A percentile compares a stretch with the other conserved stretches of the same genome.
These are phyloP conservation scores for Trichoderma lentiforme DNA, from an alignment of 2,329 filamentous ascomycete species.

Conservation along the genomic window DNA sequence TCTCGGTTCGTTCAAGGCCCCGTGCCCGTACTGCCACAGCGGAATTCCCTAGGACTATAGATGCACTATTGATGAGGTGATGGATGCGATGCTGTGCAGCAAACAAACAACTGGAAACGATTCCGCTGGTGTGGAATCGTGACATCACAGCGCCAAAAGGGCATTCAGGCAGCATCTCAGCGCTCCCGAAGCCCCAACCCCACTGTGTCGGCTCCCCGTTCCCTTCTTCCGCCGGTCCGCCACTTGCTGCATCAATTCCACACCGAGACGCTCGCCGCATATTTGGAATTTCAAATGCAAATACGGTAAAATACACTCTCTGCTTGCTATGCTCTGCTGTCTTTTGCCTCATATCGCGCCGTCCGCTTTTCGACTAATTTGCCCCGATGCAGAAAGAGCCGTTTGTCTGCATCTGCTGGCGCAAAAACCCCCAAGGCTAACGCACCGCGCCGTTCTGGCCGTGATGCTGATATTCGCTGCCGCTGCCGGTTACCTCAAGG, in stretches of 20 bases:
- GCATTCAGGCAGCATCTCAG: neutral
- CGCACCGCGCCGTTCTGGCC: neutral
- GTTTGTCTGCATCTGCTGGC: neutral
- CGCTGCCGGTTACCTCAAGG: neutral
- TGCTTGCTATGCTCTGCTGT: too few species aligned
- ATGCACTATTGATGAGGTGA: neutral
- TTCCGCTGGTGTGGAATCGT: neutral
- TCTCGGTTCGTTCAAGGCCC: neutral
- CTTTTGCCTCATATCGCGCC: neutral
- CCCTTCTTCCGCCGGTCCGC: neutral
- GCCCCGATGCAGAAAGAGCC: constrained; percentile 14
- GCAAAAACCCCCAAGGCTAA: neutral
- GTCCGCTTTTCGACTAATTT: constrained; percentile 11
- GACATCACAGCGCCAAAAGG: neutral
- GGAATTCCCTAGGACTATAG: neutral
- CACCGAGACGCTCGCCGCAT: neutral
- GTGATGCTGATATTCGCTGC: constrained; percentile 5
- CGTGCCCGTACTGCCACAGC: neutral
- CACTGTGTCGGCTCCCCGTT: neutral
- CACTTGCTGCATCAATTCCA: neutral
- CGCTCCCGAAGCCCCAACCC: neutral
- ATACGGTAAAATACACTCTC: too few species aligned
- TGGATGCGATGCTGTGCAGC: neutral
- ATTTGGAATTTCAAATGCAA: neutral
- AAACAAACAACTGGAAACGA: neutral